Evolutionary conservation across 352 stramenopile species (phyloP), one percentile per base, ranked within the genome.

Genomic region (Globisporangium carolinianum): DNA sequence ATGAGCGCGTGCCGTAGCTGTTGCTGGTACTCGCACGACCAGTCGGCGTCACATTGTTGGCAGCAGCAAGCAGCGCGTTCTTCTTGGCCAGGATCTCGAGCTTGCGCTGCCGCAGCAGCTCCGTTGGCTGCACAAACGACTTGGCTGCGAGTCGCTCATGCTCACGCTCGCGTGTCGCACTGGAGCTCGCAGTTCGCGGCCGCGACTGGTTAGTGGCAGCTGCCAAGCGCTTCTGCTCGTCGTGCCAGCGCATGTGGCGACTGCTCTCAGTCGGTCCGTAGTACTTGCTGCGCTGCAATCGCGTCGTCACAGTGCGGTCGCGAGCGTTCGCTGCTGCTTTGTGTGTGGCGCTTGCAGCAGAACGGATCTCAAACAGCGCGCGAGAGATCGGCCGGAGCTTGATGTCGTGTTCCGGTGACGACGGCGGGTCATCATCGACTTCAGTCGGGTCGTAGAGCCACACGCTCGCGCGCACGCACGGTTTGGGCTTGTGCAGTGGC

Each of bases 221-320:
- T 11, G 45, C 45, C n/a, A 71, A 68, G 46, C 75, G 75, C 62
- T 85, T 83, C 61, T 88, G 75, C 37, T 87, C 72, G 41, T 79
- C 69, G 42, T 89, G 79, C 82, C 82, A 91, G 8, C 79, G 75
- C 67, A 86, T 89, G 61, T 85, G 78, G 0, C 79, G 76, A 66
- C 75, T 86, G 68, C 82, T 90, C 65, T 89, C 77, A 0, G 82
- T 91, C 5, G 82, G 82, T 0, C 82, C 82, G 60, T 89, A 85
- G 66, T 91, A 91, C 38, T 78, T 76, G 72, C 81, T 89, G 9
- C 79, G 78, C n/a, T 64, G 72, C 3, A 88, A 63, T 48, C 76
- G 72, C 60, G 86, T 77, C 51, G 57, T 68, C 54, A 79, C 66
- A 52, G 73, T 58, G 15, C 76, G 71, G 38, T 88, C 79, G 14